A percentile compares a stretch with the other conserved stretches of the same genome.
Conservation (phyloP, 192 early-diverging fungal genomes). For the Dispira simplex region DNA sequence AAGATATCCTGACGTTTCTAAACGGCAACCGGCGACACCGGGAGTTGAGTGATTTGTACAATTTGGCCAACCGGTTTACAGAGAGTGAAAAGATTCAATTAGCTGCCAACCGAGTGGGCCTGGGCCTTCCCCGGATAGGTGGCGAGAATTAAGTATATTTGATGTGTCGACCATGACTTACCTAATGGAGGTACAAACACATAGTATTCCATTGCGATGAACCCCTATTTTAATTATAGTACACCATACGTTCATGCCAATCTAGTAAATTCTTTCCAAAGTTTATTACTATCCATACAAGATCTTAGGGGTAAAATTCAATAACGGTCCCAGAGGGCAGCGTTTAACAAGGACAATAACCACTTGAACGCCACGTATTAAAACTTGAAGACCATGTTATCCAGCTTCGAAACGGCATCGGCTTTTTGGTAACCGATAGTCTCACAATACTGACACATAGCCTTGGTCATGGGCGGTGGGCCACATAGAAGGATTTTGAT, state of each 20-base stretch:
- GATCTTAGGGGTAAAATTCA: too few relatives aligned
- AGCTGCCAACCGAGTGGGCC: background rate
- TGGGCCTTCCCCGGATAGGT: background rate
- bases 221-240: too few relatives aligned
- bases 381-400: conserved; percentile 84
- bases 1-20: background rate
- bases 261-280: too few relatives aligned
- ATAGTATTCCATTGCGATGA: too few relatives aligned
- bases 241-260: too few relatives aligned
- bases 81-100: background rate
- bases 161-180: too few relatives aligned
- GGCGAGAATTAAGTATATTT: background rate
- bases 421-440: conserved; percentile 69
- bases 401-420: conserved; percentile 60
- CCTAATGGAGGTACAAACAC: too few relatives aligned
- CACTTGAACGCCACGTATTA: conserved; percentile 19
- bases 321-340: too few relatives aligned
- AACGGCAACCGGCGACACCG: background rate
- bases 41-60: background rate
- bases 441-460: conserved; percentile 50
- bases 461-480: conserved; percentile 77
- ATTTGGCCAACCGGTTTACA: background rate
- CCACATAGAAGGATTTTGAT: conserved; percentile 87
- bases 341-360: too few relatives aligned
- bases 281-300: too few relatives aligned